A percentile compares a stretch with the other conserved stretches of the same genome.
These are phyloP conservation scores for Lentinula lateritia DNA, from an alignment of 768 basidiomycete species.

Conservation along the genomic window DNA sequence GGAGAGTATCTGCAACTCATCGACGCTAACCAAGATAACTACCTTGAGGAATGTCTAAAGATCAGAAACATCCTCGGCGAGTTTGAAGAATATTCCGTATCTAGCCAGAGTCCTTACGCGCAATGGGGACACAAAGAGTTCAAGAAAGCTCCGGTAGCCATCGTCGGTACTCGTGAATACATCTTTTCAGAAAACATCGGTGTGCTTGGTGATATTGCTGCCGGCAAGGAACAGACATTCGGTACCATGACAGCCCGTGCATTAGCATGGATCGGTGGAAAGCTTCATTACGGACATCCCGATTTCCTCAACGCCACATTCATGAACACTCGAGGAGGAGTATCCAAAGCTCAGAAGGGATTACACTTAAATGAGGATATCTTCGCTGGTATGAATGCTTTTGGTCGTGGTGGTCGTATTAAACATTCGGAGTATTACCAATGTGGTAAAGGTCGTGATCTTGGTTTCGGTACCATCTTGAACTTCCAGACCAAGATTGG, in stretches of 20 bases:
- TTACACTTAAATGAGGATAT: conserved; percentile 99
- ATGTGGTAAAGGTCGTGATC: conserved; percentile 98
- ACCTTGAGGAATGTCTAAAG: conserved; percentile 97
- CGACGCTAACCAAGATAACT: conserved; percentile 99
- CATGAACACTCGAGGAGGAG: conserved; percentile 98
- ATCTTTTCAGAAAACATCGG: conserved; percentile 99
- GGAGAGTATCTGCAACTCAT: conserved; percentile 99
- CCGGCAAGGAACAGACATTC: conserved; percentile 99
- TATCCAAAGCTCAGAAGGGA: conserved; percentile 99
- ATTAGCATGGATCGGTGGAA: conserved; percentile 95
- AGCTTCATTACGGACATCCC: conserved; percentile 97
- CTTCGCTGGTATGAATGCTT: conserved; percentile 98
- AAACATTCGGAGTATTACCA: conserved; percentile 99
- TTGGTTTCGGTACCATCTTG: conserved; percentile 97
- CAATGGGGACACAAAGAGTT: conserved; percentile 96
- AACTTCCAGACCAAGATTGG: conserved; percentile 99
- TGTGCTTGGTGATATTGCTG: conserved; percentile 97
- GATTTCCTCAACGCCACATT: conserved; percentile 98
- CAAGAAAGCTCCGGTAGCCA: conserved; percentile 85
- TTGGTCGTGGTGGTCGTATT: conserved; percentile 96
- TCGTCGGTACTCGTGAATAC: conserved; percentile 97
- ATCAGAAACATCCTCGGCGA: conserved; percentile 97
- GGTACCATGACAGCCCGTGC: conserved; percentile 97
- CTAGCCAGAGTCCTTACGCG: conserved; percentile 92
- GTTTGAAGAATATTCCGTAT: conserved; percentile 91